Evolutionary conservation across 129 eudicot species (phyloP).

Genomic region (Chrysanthemum lavandulifolium): DNA sequence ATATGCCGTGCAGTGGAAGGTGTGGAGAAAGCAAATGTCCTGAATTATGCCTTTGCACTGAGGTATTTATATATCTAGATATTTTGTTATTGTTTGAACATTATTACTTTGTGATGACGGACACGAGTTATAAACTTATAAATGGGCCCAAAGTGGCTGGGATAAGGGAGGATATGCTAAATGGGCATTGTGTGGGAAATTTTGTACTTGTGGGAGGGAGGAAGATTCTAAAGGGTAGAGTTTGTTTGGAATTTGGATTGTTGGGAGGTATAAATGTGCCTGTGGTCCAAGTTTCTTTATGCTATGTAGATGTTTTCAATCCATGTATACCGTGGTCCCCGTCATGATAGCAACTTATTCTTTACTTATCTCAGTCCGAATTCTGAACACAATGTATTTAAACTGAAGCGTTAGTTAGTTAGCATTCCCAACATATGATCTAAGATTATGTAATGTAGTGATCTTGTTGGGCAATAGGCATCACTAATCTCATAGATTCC

Average conservation of each 20-base stretch:
- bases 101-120: slow-evolving; percentile 2
- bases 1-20: slow-evolving; percentile 98
- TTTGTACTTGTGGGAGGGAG: too few species aligned
- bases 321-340: background rate
- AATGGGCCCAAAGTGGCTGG: background rate
- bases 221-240: too few species aligned
- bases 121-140: background rate
- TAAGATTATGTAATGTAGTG: background rate
- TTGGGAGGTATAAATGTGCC: too few species aligned
- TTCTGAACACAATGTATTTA: background rate
- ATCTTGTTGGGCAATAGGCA: background rate
- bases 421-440: background rate
- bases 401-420: background rate
- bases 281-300: too few species aligned
- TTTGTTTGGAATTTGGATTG: too few species aligned
- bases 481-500: background rate
- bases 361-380: background rate
- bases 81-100: background rate
- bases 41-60: slow-evolving; percentile 90
- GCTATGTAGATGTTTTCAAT: too few species aligned
- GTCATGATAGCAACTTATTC: background rate
- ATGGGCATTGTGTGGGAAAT: background rate
- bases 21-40: slow-evolving; percentile 98
- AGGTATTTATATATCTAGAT: slow-evolving; percentile 48
- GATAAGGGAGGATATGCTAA: background rate